Percentiles rank a stretch among this genome's conserved stretches.
phyloP scores from a whole-genome alignment of 495 filamentous ascomycete genomes.

The Neurospora sp. region DNA sequence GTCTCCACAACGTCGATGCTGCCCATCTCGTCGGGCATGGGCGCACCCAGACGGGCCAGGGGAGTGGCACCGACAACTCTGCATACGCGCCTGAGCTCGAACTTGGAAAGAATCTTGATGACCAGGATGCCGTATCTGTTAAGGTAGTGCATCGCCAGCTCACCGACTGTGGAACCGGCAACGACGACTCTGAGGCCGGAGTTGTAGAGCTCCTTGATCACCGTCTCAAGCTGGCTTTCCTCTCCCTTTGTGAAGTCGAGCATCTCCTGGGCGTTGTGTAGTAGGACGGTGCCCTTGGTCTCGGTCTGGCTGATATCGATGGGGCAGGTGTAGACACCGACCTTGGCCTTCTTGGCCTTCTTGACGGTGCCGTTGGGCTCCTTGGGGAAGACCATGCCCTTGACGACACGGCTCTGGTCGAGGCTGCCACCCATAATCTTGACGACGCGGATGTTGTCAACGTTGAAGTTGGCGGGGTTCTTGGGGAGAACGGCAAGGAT shows the following conservation, averaged over 20 bases:
- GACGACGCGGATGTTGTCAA: slow-evolving; percentile 97
- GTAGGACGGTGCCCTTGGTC: slow-evolving; percentile 98
- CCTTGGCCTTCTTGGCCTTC: slow-evolving; percentile 85
- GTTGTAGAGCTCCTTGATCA: slow-evolving; percentile 92
- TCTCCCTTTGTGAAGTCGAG: slow-evolving; percentile 96
- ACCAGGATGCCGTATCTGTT: slow-evolving; percentile 93
- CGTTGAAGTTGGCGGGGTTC: slow-evolving; percentile 97
- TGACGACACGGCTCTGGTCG: slow-evolving; percentile 87
- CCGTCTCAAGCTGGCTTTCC: slow-evolving; percentile 78
- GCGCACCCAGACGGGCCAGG: slow-evolving; percentile 87
- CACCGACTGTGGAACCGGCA: slow-evolving; percentile 83
- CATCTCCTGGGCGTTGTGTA: slow-evolving; percentile 98
- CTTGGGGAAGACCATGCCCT: slow-evolving; percentile 95
- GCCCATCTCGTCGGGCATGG: slow-evolving; percentile 99
- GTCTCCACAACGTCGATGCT: slow-evolving; percentile 92
- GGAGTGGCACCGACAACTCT: slow-evolving; percentile 94
- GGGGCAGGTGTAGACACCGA: slow-evolving; percentile 92
- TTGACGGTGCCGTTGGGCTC: slow-evolving; percentile 86
- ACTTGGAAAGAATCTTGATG: slow-evolving; percentile 97
- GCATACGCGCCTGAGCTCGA: slow-evolving; percentile 87
- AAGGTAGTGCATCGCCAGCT: slow-evolving; percentile 94
- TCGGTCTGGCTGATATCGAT: slow-evolving; percentile 95
- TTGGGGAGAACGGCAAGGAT: slow-evolving; percentile 92
- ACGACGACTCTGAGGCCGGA: slow-evolving; percentile 87
- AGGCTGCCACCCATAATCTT: slow-evolving; percentile 99